Evolutionary conservation across 2,329 filamentous ascomycete genomes (phyloP), one percentile per base, ranked within the genome.

Genomic region (Arachnomyces sp.): DNA sequence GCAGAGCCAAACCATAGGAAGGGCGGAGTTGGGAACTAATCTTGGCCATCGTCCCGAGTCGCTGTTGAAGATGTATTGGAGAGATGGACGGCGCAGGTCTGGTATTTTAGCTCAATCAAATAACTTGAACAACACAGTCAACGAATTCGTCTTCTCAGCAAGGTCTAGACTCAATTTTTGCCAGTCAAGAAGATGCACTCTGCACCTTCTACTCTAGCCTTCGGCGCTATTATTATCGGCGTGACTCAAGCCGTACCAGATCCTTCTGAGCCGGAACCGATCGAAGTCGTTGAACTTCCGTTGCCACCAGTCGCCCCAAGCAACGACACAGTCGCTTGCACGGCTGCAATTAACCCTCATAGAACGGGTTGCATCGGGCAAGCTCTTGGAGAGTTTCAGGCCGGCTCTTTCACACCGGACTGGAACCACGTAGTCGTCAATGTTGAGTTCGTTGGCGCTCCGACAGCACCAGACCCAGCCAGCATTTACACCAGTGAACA

Each of bases 401-500:
- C 48, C 4, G 58, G 57, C 8, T 52, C 55, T 35, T 73, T 72
- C 32, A 49, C 62, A 1, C 63, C 68, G 0, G 65, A 72, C 37
- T 61, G 61, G n/a, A 59, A 63, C 0, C 67, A 73, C 44, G 57
- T 72, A 7, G 44, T 66, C 7, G 62, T 57, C 15, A 57, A 40
- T 3, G 56, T 67, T 8, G 60, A 56, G 9, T 73, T 69, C 37
- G 54, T 56, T 5, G 69, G 69, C 3, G 67, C 69, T 2, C 64
- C 68, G 1, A 53, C 52, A 1, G 48, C 55, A 3, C 65, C 63
- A 2, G 55, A 68, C 42, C 52, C 63, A 0, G 57, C 56, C 4
- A 68, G 64, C 44, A 63, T 70, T 34, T 72, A 66, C 44, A 48
- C 39, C 1, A 68, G 67, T 2, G 43, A 50, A 7, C 67, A 72